Evolutionary conservation across 2,329 filamentous ascomycete species (phyloP), one percentile per base, ranked within the genome.

Genomic region (Trichothecium sympodiale): DNA sequence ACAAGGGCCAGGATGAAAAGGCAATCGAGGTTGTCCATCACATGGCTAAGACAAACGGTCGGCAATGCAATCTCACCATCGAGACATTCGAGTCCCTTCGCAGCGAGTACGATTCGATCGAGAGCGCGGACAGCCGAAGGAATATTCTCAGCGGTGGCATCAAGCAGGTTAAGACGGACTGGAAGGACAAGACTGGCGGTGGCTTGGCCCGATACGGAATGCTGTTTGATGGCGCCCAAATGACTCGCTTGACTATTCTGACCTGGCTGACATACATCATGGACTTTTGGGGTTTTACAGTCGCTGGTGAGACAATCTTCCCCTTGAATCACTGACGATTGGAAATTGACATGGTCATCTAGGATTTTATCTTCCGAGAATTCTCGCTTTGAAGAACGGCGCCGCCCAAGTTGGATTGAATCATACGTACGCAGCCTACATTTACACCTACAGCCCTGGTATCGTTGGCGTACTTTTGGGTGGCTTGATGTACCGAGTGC

Each of bases 401-500:
- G 54, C 54, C 1, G 54, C 61, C 9, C 44, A 58, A 4, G 54
- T 66, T 4, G 60, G 61, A 3, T 57, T 72, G 9, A 46, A 35
- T 46, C 60, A 45, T 8, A 73, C 67, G 0, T 74, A 74, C 43
- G 61, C 65, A 14, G 64, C 59, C 4, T 73, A 72, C 48, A 61
- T 74, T 25, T 68, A 67, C 45, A 72, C 70, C 3, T 72, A 72
- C 49, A 55, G 63, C 0, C 68, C 68, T 0, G 68, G 69, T 3
- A 63, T 69, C 8, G 39, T 70, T 0, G 69, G 65, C 16, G 69
- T 72, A 1, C 49, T 71, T 0, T 46, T 71, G 3, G 69, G 65
- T 2, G 56, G 63, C 0, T 43, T 55, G 1, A 59, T 66, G 8
- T 57, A 58, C 26, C 56, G 49, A 9, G 42, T 62, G 1, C 61